Percentiles rank a stretch among this genome's conserved stretches.
These are phyloP conservation scores for Mycena epipterygia DNA, from an alignment of 768 basidiomycete species.

Conservation along the genomic window DNA sequence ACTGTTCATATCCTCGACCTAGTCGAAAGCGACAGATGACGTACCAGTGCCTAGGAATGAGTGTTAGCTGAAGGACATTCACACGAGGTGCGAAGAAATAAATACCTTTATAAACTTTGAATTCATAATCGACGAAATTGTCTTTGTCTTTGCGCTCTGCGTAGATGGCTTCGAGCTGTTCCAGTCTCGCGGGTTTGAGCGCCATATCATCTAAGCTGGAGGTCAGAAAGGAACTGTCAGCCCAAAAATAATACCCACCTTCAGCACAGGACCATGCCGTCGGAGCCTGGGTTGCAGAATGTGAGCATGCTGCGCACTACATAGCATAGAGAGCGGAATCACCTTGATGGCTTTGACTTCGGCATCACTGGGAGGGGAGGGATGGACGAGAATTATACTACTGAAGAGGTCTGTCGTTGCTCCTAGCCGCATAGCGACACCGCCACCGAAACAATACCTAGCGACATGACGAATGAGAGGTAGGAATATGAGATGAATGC, in stretches of 20 bases:
- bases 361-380: slow-evolving; percentile 10
- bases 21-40: background rate
- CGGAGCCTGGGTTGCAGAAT: slow-evolving; percentile 17
- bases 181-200: slow-evolving; percentile 19
- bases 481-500: background rate
- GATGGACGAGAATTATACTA: slow-evolving; percentile 31
- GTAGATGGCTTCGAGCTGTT: slow-evolving; percentile 52
- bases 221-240: background rate
- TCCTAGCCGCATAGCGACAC: slow-evolving; percentile 14
- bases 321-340: too few relatives aligned
- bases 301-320: too few relatives aligned
- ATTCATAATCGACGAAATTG: slow-evolving; percentile 58
- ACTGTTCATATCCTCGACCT: background rate
- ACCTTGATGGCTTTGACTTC: slow-evolving; percentile 29
- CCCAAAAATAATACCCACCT: background rate
- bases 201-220: slow-evolving; percentile 25
- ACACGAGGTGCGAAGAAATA: background rate
- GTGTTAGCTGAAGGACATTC: background rate
- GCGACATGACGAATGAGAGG: too few relatives aligned
- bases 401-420: slow-evolving; percentile 20
- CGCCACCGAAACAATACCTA: slow-evolving; percentile 32
- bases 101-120: slow-evolving; percentile 60
- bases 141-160: slow-evolving; percentile 52
- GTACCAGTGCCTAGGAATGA: slow-evolving; percentile 15
- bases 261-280: slow-evolving; percentile 28